Evolutionary conservation across 495 filamentous ascomycete species (phyloP), one percentile per base, ranked within the genome.

Genomic region (Hypoxylon fuscum): DNA sequence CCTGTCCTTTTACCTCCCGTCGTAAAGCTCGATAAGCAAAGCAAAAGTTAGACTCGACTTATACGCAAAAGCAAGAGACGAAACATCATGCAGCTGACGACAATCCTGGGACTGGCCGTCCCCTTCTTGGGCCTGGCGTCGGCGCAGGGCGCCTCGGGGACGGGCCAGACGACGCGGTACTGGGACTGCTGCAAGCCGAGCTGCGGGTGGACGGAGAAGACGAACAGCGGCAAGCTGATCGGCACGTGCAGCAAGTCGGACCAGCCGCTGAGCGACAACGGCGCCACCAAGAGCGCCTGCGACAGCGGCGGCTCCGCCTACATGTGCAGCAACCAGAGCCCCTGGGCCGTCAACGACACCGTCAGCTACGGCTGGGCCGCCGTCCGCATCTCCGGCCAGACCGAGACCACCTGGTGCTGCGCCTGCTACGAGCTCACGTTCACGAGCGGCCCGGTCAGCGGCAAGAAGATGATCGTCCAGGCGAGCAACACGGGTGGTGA

Each of bases 181-280:
- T 89, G 86, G 86, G 86, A 89, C 72, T 88, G 86, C 77, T 89
- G 86, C 79, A 88, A 89, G 71, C 80, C 85, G 46, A 83, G 79
- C 44, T 90, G 87, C 76, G 82, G 79, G 14, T 90, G 86, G 86
- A 69, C 77, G 25, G 74, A 73, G 44, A 89, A 88, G 72, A 77
- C 79, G 42, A 73, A 77, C 49, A 70, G 68, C 64, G 68, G 68
- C 3, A 64, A 70, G 57, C 71, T 80, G 32, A 67, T 73, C 31
- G 71, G 69, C 12, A 85, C 81, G 44, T 90, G 87, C 74, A 78
- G 83, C 74, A 79, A 75, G 68, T 70, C 74, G 46, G 84, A 88
- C 79, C 72, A 78, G 20, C 81, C 81, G 42, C 76, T 83, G 31
- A 75, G 73, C 69, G 74, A 83, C 68, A 73, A 73, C 62, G 75